Conservation (phyloP, 371 early-diverging fungal genomes). For the Mucor saturninus region DNA sequence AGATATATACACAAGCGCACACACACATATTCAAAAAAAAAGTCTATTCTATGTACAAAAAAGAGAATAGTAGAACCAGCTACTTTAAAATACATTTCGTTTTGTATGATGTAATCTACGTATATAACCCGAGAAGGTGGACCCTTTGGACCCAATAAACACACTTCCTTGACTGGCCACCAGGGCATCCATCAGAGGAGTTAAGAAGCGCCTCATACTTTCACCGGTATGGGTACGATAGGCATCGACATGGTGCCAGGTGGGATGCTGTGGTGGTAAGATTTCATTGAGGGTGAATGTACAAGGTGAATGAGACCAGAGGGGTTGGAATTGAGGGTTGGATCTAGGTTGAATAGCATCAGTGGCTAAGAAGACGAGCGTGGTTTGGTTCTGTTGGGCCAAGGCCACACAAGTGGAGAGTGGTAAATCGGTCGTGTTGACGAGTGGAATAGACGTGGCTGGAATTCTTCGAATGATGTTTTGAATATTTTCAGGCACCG, state of each 20-base stretch:
- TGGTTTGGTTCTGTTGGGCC: conserved; percentile 30
- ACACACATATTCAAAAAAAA: neutral
- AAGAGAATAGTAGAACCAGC: conserved; percentile 4
- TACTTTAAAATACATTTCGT: neutral
- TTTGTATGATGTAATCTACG: conserved; percentile 30
- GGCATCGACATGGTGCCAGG: conserved; percentile 30
- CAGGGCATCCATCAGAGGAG: conserved; percentile 34
- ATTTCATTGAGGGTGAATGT: conserved; percentile 63
- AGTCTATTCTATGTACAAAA: conserved; percentile 1
- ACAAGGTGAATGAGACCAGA: conserved; percentile 58
- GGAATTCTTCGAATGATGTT: conserved; percentile 26
- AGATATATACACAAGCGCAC: neutral
- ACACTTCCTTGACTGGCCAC: conserved; percentile 35
- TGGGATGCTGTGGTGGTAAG: conserved; percentile 15
- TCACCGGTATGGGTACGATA: conserved; percentile 27
- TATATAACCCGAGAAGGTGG: conserved; percentile 41
- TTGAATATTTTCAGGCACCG: conserved; percentile 44
- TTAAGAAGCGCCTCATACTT: conserved; percentile 30
- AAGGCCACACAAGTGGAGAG: conserved; percentile 22
- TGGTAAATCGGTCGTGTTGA: neutral
- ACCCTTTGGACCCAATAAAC: conserved; percentile 37
- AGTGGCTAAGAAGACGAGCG: conserved; percentile 62
- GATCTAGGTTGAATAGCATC: conserved; percentile 55
- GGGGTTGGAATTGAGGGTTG: conserved; percentile 34
- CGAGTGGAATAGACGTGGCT: no score